Base-by-base conservation (phyloP, 1,139 yeast genomes). In the Candida neerlandica region DNA sequence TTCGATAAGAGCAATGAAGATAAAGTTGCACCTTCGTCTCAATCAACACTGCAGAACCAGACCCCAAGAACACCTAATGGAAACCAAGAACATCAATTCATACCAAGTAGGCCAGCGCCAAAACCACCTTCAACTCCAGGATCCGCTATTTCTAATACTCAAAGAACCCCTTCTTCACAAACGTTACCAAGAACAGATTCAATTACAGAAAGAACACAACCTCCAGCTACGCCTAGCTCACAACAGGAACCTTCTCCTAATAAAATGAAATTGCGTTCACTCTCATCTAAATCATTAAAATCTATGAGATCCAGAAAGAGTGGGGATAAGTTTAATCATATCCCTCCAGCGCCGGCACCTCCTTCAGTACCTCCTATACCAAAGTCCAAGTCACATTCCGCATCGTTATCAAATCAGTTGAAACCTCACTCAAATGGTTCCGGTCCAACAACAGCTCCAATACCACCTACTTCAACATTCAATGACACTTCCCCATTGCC, bases 81-180 rank as follows among this genome's bases (percentile, higher is more conserved):
- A 23, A 80, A 75, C 55, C 67, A 62, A 27, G 80, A 75, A 55
- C 67, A 62, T 30, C 84, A 78, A 58, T 84, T 79, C 54, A 81
- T 84, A 50, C 89, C 89, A 5, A 78, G 83, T 47, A 70, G 89
- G 53, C 89, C 89, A 0, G 88, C 90, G 0, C 90, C 90, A 41
- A 80, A 79, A 53, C 81, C 81, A 1, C 81, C 80, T 3, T 55
- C 54, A 26, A 51, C 56, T 62, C 45, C 54, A 43, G 16, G 41
- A 34, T 32, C 51, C 33, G 18, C 42, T 7, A 26, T 32, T 4
- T 18, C 41, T 14, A 23, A 21, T 51, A n/a, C 39, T 18, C 55
- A 46, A 27, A 52, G 44, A 21, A 37, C 46, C 10, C 37, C 47
- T 16, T 44, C 52, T 15, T 37, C 49, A 2, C 46, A 29, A 38